Base-by-base conservation (phyloP, 1,139 yeast genomes). In the Debaryomyces fabryi region DNA sequence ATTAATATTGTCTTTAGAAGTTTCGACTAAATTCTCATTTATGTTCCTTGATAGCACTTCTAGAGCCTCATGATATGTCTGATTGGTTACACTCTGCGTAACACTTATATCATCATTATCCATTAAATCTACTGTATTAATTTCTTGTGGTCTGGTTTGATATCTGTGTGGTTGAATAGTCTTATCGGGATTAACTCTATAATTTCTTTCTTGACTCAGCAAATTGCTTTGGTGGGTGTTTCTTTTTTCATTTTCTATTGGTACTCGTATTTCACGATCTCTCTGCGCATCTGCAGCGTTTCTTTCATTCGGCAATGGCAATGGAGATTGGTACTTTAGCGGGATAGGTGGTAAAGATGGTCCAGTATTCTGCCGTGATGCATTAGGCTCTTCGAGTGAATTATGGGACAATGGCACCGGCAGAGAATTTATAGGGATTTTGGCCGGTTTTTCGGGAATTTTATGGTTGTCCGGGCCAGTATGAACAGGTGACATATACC, bases 311-410 rank as follows among this genome's bases (percentile, higher is more conserved):
- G 79, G 75, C 37, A 72, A 55, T 1, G 78, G 73, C 21, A 69
- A 58, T 6, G 78, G 76, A 0, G 62, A 46, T 48, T 62, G 71
- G 53, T 72, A 72, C 45, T 66, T 68, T 33, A 74, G 49, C 76
- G 81, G 10, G 81, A 73, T 0, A 35, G 5, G 15, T 20, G 38
- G 10, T 20, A 20, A 18, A 18, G 13, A 7, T 12, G 24, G 24
- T 16, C 9, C 34, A 30, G 18, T 34, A 34, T 34, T 34, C 8
- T 18, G 37, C 12, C 18, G 37, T 2, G 37, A n/a, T 15, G 23
- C 12, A 4, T 6, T 21, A 2, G n/a, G 16, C 15, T 25, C 32
- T 20, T 7, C 9, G 15, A 16, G 12, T 6, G 51, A 57, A 3
- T 55, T 50, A 2, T 45, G 46, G n/a, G 34, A n/a, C 10, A 4